These are phyloP conservation scores for Penicillium paradoxum DNA, from an alignment of 495 filamentous ascomycete species.

Conservation along the genomic window DNA sequence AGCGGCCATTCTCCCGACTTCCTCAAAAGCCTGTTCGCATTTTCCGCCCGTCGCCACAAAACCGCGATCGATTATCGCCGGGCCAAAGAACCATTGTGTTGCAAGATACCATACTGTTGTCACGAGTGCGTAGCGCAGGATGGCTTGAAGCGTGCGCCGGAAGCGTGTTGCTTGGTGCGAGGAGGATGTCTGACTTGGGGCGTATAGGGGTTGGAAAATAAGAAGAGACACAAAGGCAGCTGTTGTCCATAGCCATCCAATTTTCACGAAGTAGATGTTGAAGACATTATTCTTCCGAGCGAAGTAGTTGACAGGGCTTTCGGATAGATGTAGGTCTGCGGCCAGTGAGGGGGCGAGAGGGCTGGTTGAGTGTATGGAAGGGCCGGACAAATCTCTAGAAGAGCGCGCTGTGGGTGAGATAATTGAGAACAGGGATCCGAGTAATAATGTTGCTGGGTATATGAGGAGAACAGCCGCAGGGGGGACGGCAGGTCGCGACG, in stretches of 20 bases:
- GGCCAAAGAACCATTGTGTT: slow-evolving; percentile 96
- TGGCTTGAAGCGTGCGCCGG: slow-evolving; percentile 41
- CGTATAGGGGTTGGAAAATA: slow-evolving; percentile 50
- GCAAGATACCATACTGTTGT: slow-evolving; percentile 71
- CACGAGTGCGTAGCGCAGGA: slow-evolving; percentile 61
- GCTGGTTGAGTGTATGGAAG: slow-evolving; percentile 47
- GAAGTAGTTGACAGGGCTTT: slow-evolving; percentile 68
- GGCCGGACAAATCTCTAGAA: slow-evolving; percentile 16
- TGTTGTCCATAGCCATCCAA: slow-evolving; percentile 89
- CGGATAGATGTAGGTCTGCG: slow-evolving; percentile 28
- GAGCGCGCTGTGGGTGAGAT: slow-evolving; percentile 62
- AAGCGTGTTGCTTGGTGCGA: slow-evolving; percentile 21
- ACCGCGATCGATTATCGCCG: slow-evolving; percentile 78
- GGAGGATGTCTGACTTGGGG: slow-evolving; percentile 13
- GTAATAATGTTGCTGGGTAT: slow-evolving; percentile 71
- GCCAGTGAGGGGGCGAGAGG: slow-evolving; percentile 55
- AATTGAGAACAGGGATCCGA: slow-evolving; percentile 74
- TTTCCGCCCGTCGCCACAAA: slow-evolving; percentile 78
- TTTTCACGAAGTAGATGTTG: slow-evolving; percentile 89
- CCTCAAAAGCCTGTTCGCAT: slow-evolving; percentile 51
- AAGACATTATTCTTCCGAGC: slow-evolving; percentile 86
- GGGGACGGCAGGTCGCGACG: slow-evolving; percentile 16
- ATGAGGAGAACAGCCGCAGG: slow-evolving; percentile 44
- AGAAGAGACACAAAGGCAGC: slow-evolving; percentile 60
- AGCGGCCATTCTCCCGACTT: slow-evolving; percentile 18